Evolutionary conservation across 1,284 basidiomycete species (phyloP).

Genomic region (Heterobasidion annosum): DNA sequence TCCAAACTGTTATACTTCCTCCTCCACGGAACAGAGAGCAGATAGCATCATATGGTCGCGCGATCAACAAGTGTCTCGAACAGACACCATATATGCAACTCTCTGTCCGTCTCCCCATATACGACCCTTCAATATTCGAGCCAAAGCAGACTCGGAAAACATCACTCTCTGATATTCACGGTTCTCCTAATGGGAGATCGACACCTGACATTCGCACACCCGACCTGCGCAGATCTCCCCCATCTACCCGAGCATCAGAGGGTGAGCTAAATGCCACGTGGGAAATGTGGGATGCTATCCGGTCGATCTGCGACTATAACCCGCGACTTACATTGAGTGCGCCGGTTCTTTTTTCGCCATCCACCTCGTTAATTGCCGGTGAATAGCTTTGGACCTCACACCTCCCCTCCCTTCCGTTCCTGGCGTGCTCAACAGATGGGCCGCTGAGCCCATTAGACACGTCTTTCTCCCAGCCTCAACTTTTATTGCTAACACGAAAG

Average conservation of each 20-base stretch:
- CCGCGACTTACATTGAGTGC: constrained; percentile 75
- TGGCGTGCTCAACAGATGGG: constrained; percentile 77
- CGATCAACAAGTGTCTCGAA: constrained; percentile 72
- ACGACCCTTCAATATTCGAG: constrained; percentile 58
- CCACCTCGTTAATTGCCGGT: neutral
- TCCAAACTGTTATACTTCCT: constrained; percentile 84
- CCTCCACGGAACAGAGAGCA: constrained; percentile 79
- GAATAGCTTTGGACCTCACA: constrained; percentile 79
- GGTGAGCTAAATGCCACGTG: constrained; percentile 79
- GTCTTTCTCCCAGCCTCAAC: constrained; percentile 84
- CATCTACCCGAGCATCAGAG: constrained; percentile 23
- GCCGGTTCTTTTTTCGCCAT: constrained; percentile 12
- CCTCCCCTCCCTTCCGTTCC: constrained; percentile 75
- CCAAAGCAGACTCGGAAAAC: constrained; percentile 9
- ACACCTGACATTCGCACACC: constrained; percentile 9
- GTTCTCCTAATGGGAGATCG: neutral
- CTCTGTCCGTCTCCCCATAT: constrained; percentile 80
- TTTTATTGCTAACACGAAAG: constrained; percentile 95
- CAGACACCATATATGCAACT: constrained; percentile 66
- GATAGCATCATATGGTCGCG: constrained; percentile 88
- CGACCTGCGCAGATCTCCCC: constrained; percentile 1
- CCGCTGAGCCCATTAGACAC: constrained; percentile 83
- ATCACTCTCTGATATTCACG: constrained; percentile 8
- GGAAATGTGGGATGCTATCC: constrained; percentile 97
- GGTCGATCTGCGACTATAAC: constrained; percentile 84